Conservation (phyloP, 1,284 basidiomycete genomes). For the Somion occarium region DNA sequence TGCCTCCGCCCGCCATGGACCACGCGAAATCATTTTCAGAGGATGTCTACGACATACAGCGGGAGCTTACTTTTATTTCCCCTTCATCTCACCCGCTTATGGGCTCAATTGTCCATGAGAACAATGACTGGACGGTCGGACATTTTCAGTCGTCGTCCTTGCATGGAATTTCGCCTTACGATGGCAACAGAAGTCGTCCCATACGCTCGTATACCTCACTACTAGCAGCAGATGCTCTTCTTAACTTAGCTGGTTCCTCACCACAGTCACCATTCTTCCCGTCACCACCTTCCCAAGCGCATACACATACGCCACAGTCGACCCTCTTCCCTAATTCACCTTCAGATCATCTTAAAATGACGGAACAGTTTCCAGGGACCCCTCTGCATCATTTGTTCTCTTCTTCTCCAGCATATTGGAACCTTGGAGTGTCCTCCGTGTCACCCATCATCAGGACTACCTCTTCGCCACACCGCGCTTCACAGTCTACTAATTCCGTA, state of each 20-base stretch:
- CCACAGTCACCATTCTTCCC: background rate
- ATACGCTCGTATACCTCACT: background rate
- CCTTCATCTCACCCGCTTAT: background rate
- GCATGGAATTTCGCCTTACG: background rate
- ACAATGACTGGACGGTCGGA: background rate
- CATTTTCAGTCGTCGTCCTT: background rate
- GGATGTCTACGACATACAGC: background rate
- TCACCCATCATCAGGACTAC: conserved; percentile 18
- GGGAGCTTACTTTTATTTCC: background rate
- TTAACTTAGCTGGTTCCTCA: background rate
- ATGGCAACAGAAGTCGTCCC: background rate
- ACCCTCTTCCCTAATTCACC: background rate
- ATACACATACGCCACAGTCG: background rate
- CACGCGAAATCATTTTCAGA: background rate
- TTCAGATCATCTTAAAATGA: conserved; percentile 8
- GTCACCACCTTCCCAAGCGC: background rate
- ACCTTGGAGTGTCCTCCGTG: conserved; percentile 13
- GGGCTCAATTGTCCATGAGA: background rate
- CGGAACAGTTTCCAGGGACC: conserved; percentile 15
- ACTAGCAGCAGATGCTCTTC: conserved; percentile 5
- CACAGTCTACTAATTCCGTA: background rate
- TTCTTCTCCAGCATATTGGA: conserved; percentile 20
- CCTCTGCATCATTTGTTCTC: conserved; percentile 20
- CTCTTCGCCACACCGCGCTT: conserved; percentile 2
- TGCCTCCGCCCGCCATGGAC: background rate